Percentiles rank a stretch among this genome's conserved stretches.
These are phyloP conservation scores for Coprinopsis cinerea DNA, from an alignment of 768 basidiomycete genomes.

Conservation along the genomic window DNA sequence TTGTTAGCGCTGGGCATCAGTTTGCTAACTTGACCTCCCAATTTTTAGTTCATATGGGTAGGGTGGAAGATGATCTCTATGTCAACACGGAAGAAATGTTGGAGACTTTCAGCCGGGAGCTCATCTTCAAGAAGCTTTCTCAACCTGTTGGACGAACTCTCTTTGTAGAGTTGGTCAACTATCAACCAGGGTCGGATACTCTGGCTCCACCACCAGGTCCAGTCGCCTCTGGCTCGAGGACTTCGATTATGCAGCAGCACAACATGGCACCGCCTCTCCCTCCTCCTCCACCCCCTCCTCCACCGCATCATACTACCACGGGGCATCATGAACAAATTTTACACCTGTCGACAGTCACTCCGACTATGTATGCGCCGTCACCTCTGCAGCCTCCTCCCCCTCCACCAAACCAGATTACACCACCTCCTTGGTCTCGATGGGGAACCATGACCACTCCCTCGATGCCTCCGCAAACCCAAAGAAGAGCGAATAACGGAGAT, in stretches of 20 bases:
- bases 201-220: conserved; percentile 16
- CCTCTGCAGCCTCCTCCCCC: conserved; percentile 9
- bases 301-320: background rate
- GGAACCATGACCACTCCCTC: conserved; percentile 40
- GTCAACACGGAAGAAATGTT: conserved; percentile 72
- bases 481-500: conserved; percentile 29
- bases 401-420: conserved; percentile 17
- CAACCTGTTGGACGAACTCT: conserved; percentile 61
- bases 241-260: conserved; percentile 3
- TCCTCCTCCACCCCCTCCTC: background rate
- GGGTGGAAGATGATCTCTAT: conserved; percentile 51
- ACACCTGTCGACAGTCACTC: conserved; percentile 7
- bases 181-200: conserved; percentile 45
- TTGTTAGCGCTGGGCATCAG: conserved; percentile 7
- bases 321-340: conserved; percentile 12
- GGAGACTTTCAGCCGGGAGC: conserved; percentile 64
- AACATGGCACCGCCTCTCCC: background rate
- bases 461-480: conserved; percentile 39
- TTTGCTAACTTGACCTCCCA: conserved; percentile 11
- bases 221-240: conserved; percentile 3
- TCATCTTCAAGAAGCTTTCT: conserved; percentile 63
- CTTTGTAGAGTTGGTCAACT: conserved; percentile 68
- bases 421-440: conserved; percentile 46
- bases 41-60: conserved; percentile 18
- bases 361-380: conserved; percentile 12